Evolutionary conservation across 768 basidiomycete species (phyloP).

Genomic region (Cyclocybe cylindracea): DNA sequence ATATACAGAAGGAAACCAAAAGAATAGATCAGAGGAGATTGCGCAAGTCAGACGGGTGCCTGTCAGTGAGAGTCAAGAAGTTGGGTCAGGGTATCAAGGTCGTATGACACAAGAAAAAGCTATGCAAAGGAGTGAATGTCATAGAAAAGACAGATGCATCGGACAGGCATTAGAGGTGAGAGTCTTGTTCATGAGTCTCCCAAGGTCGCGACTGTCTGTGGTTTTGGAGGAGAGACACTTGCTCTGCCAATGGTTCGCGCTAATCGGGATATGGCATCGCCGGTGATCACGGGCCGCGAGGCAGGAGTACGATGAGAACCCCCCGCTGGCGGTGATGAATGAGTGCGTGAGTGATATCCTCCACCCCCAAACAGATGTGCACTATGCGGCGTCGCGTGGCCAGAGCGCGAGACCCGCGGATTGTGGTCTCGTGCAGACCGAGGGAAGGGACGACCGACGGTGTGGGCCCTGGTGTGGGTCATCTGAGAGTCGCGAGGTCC

Average conservation of each 20-base stretch:
- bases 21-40: not conserved
- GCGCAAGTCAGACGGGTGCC: not conserved
- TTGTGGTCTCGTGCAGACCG: conserved; percentile 26
- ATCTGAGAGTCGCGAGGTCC: conserved; percentile 19
- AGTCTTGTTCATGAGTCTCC: not conserved
- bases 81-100: not conserved
- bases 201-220: not conserved
- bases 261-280: conserved; percentile 67
- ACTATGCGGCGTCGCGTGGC: conserved; percentile 40
- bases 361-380: conserved; percentile 16
- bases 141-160: not conserved
- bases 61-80: conserved; percentile 4
- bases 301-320: not conserved
- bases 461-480: conserved; percentile 57
- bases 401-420: conserved; percentile 40
- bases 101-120: not conserved
- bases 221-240: conserved; percentile 13
- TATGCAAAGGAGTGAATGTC: not conserved
- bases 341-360: conserved; percentile 22
- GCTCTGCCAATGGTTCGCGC: conserved; percentile 58
- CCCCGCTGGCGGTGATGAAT: not conserved
- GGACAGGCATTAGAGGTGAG: too few species aligned
- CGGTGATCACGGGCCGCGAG: conserved; percentile 68
- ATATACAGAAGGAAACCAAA: not conserved
- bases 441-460: conserved; percentile 46